These are phyloP conservation scores for Prototheca cutis DNA, from an alignment of 163 green algal genomes.

Conservation along the genomic window DNA sequence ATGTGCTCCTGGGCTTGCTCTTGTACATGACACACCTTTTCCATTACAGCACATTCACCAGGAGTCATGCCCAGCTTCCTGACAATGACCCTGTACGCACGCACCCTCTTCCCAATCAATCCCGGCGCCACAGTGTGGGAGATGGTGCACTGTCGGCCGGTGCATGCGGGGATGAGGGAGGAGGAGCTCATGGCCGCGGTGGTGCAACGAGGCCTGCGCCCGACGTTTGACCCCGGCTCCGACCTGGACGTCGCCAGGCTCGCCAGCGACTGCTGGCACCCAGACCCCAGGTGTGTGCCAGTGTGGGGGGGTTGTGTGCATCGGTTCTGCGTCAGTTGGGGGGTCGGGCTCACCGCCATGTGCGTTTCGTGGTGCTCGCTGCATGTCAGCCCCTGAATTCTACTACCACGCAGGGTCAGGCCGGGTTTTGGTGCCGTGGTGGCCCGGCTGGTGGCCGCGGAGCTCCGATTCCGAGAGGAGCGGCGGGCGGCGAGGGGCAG, in stretches of 20 bases:
- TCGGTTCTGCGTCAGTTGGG: no score
- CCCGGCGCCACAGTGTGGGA: conserved; percentile 29
- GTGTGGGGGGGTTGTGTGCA: no score
- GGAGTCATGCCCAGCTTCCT: no score
- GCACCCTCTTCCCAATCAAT: not conserved
- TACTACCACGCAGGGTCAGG: conserved; percentile 2
- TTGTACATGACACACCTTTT: no score
- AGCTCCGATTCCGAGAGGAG: conserved; percentile 22
- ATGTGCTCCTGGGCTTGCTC: no score
- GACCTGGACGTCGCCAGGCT: conserved; percentile 9
- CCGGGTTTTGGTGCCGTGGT: conserved; percentile 21
- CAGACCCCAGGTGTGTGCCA: conserved; percentile 12
- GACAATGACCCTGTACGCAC: not conserved
- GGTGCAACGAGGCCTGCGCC: conserved; percentile 22
- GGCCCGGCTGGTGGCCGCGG: conserved; percentile 16
- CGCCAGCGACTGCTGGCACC: conserved; percentile 21
- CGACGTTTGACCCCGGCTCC: conserved; percentile 24
- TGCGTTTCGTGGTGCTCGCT: no score
- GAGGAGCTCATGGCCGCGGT: not conserved
- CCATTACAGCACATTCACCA: no score
- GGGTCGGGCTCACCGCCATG: no score
- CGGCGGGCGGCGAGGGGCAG: no score
- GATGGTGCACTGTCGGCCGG: conserved; percentile 33
- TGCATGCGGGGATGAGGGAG: conserved; percentile 19
- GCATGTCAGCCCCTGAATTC: no score